Evolutionary conservation across 208 protist species (phyloP).

Genomic region (Leishmania tarentolae): DNA sequence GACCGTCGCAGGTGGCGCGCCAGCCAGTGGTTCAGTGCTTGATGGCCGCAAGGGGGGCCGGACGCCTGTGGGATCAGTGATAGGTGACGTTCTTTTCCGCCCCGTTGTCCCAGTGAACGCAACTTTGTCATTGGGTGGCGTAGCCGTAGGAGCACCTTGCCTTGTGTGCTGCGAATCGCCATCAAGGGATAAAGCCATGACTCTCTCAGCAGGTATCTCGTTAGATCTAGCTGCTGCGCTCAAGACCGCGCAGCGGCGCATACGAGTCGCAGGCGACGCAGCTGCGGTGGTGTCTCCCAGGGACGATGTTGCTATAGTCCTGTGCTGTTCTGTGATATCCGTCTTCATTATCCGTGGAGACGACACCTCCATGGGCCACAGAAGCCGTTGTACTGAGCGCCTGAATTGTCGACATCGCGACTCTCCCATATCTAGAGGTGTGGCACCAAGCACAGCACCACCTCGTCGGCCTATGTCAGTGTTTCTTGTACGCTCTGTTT

Average conservation of each 20-base stretch:
- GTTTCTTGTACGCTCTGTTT: neutral
- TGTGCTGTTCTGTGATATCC: neutral
- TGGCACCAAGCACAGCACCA: neutral
- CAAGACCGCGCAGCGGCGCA: neutral
- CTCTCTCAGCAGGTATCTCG: neutral
- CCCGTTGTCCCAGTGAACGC: neutral
- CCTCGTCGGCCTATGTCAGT: neutral
- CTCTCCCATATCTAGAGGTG: neutral
- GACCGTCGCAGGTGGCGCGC: slow-evolving; percentile 11
- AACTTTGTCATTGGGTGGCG: neutral
- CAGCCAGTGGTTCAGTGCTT: neutral
- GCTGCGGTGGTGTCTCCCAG: too few species aligned
- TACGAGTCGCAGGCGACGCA: neutral
- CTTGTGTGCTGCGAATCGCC: neutral
- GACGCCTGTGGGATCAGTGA: neutral
- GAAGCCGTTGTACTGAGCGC: neutral
- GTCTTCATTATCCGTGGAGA: neutral
- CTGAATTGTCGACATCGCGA: neutral
- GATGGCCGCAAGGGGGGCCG: neutral
- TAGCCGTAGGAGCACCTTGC: neutral
- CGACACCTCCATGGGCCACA: neutral
- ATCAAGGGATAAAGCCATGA: neutral
- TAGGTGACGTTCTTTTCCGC: neutral
- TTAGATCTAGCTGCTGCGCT: neutral
- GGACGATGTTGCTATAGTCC: too few species aligned